Evolutionary conservation across 352 stramenopile species (phyloP).

Genomic region (Peronospora belbahrii): DNA sequence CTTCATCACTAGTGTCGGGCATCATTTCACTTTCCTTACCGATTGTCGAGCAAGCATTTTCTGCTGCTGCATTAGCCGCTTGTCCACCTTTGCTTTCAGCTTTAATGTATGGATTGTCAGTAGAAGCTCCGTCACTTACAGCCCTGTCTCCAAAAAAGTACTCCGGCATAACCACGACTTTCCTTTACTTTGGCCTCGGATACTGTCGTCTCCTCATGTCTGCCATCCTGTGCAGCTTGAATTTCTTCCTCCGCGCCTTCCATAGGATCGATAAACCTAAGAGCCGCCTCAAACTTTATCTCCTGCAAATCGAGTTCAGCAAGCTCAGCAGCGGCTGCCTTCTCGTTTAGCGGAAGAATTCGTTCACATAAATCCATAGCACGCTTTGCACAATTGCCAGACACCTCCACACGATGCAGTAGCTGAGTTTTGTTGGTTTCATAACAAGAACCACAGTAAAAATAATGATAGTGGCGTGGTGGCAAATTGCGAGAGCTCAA

Average conservation of each 20-base stretch:
- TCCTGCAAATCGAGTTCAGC: slow-evolving; percentile 74
- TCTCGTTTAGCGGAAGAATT: slow-evolving; percentile 57
- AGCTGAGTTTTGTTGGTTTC: slow-evolving; percentile 71
- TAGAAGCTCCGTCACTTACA: neutral
- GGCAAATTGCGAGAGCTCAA: slow-evolving; percentile 59
- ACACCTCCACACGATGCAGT: slow-evolving; percentile 64
- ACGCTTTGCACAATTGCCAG: slow-evolving; percentile 51
- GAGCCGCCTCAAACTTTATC: slow-evolving; percentile 59
- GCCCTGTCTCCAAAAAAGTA: neutral
- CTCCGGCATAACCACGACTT: slow-evolving; percentile 20
- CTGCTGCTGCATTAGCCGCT: neutral
- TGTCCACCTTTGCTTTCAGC: slow-evolving; percentile 13
- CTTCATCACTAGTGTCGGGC: neutral
- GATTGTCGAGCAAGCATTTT: slow-evolving; percentile 16
- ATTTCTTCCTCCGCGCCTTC: slow-evolving; percentile 20
- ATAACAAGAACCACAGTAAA: slow-evolving; percentile 65
- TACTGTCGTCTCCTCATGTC: slow-evolving; percentile 8
- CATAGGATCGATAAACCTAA: slow-evolving; percentile 48
- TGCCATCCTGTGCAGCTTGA: slow-evolving; percentile 7
- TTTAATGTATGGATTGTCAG: slow-evolving; percentile 16
- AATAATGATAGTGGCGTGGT: slow-evolving; percentile 79
- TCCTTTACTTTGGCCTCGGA: slow-evolving; percentile 9
- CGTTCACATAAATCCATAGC: slow-evolving; percentile 56
- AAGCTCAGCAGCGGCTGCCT: slow-evolving; percentile 44
- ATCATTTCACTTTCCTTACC: slow-evolving; percentile 18